Evolutionary conservation across 495 filamentous ascomycete species (phyloP).

Genomic region (Aspergillus mulundensis): DNA sequence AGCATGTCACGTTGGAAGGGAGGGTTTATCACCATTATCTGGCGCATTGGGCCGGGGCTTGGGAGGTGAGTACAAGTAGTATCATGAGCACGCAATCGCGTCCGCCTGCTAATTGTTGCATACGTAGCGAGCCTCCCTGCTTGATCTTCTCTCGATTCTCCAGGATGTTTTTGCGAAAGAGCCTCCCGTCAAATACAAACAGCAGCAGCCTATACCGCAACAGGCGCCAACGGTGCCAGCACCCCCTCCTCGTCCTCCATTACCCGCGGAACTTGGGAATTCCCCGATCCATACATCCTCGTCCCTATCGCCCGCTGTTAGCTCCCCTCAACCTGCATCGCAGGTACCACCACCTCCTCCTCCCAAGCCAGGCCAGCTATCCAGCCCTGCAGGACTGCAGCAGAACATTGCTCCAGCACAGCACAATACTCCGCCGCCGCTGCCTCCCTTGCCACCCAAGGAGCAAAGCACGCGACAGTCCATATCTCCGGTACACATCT

Average conservation of each 20-base stretch:
- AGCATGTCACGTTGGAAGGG: constrained; percentile 93
- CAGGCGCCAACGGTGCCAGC: constrained; percentile 42
- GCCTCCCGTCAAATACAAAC: constrained; percentile 78
- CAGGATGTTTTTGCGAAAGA: constrained; percentile 90
- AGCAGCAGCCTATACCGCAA: constrained; percentile 39
- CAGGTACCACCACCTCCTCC: constrained; percentile 35
- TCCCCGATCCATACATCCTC: constrained; percentile 14
- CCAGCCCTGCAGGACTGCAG: constrained; percentile 6
- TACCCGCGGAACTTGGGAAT: constrained; percentile 58
- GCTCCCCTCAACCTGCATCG: constrained; percentile 7
- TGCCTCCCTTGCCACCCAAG: constrained; percentile 43
- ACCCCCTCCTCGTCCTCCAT: constrained; percentile 62
- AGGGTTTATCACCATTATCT: constrained; percentile 95
- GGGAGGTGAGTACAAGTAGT: constrained; percentile 69
- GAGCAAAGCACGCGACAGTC: constrained; percentile 22
- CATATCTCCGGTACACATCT: constrained; percentile 9
- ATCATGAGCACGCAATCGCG: not conserved
- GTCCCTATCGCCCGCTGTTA: not conserved
- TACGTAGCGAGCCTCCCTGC: constrained; percentile 68
- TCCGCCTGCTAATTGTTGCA: not conserved
- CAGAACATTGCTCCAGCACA: constrained; percentile 21
- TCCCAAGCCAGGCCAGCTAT: constrained; percentile 27
- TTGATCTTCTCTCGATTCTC: constrained; percentile 77
- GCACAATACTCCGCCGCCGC: constrained; percentile 32
- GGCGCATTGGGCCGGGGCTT: constrained; percentile 79